Evolutionary conservation across 768 basidiomycete species (phyloP).

Genomic region (Trametes maxima): DNA sequence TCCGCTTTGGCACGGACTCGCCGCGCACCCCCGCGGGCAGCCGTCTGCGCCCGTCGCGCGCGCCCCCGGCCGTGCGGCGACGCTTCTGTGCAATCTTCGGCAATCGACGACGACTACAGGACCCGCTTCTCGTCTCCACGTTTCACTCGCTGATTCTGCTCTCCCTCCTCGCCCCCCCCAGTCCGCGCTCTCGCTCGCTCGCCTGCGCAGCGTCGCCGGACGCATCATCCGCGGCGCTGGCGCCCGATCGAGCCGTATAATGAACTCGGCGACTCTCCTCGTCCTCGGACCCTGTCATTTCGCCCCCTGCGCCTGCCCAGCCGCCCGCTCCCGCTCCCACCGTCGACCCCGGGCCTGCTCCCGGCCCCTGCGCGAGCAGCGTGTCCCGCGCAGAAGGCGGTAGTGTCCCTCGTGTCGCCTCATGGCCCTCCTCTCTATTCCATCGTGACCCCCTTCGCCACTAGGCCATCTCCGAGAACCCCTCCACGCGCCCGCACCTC

Average conservation of each 20-base stretch:
- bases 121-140: constrained; percentile 8
- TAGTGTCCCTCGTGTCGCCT: constrained; percentile 6
- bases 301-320: no score
- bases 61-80: neutral
- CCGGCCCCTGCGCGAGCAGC: neutral
- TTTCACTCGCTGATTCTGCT: neutral
- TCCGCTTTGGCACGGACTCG: neutral
- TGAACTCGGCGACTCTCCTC: constrained; percentile 1
- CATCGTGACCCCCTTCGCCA: constrained; percentile 5
- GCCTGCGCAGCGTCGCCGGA: no score
- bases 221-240: neutral
- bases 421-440: constrained; percentile 3
- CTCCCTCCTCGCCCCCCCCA: neutral
- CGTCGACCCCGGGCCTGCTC: neutral
- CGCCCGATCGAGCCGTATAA: neutral
- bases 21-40: neutral
- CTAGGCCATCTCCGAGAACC: neutral
- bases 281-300: neutral
- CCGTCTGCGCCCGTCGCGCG: neutral
- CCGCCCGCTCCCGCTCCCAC: neutral
- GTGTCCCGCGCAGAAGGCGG: neutral
- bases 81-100: constrained; percentile 7
- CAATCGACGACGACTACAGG: constrained; percentile 18
- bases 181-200: neutral
- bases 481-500: neutral